Evolutionary conservation across 768 basidiomycete species (phyloP).

Genomic region (Cyathus striatus): DNA sequence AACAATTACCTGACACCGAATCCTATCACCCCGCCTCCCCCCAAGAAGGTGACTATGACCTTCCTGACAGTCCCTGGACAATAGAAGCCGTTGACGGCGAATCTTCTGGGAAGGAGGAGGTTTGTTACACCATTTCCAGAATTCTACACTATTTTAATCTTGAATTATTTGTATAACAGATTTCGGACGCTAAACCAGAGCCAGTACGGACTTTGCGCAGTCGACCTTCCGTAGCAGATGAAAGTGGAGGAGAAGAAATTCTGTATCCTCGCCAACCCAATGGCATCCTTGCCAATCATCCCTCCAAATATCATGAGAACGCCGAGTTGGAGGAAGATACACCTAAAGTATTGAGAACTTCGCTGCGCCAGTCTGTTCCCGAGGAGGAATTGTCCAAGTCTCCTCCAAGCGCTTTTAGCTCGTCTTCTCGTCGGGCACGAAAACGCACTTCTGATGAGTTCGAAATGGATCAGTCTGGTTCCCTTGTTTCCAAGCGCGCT

Average conservation of each 20-base stretch:
- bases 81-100: slow-evolving; percentile 85
- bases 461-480: slow-evolving; percentile 68
- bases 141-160: slow-evolving; percentile 5
- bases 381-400: slow-evolving; percentile 28
- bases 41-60: slow-evolving; percentile 41
- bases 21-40: slow-evolving; percentile 37
- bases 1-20: slow-evolving; percentile 18
- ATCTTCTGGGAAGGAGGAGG: slow-evolving; percentile 65
- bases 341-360: slow-evolving; percentile 23
- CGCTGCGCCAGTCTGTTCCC: slow-evolving; percentile 20
- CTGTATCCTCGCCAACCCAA: slow-evolving; percentile 68
- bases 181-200: slow-evolving; percentile 31
- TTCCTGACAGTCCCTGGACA: slow-evolving; percentile 83
- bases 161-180: slow-evolving; percentile 21
- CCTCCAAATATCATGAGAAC: no score
- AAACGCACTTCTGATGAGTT: slow-evolving; percentile 83
- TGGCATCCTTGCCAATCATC: slow-evolving; percentile 21
- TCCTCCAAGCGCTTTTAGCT: slow-evolving; percentile 63
- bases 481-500: slow-evolving; percentile 47
- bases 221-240: slow-evolving; percentile 67
- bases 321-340: slow-evolving; percentile 11
- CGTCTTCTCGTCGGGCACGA: slow-evolving; percentile 50
- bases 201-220: slow-evolving; percentile 47
- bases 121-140: no score
- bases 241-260: slow-evolving; percentile 89